A percentile compares a stretch with the other conserved stretches of the same genome.
phyloP scores from a whole-genome alignment of 768 basidiomycete species.

The Leucogyrophana mollusca region DNA sequence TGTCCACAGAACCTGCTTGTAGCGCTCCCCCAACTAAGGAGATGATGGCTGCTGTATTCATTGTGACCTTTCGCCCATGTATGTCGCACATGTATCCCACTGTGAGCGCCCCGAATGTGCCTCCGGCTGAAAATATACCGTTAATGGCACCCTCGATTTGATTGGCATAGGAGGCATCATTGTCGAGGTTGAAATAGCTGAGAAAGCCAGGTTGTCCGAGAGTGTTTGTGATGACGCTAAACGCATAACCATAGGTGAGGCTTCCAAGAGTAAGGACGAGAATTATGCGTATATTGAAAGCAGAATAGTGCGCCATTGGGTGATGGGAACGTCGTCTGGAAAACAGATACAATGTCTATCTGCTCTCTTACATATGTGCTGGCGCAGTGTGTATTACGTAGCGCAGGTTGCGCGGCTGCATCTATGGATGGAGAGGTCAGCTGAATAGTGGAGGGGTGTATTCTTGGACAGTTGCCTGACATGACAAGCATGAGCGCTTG shows the following conservation, averaged over 20 bases:
- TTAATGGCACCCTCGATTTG: conserved; percentile 1
- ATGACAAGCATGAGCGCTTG: not conserved
- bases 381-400: not conserved
- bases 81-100: conserved; percentile 3
- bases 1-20: conserved; percentile 1
- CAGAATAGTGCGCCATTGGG: not conserved
- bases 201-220: not conserved
- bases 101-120: conserved; percentile 1
- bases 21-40: conserved; percentile 2
- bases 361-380: not conserved
- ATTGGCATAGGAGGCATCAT: not conserved
- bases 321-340: not conserved
- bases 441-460: not conserved
- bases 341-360: not conserved
- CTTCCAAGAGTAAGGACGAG: not conserved
- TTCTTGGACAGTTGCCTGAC: not conserved
- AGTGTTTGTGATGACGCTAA: conserved; percentile 1
- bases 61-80: not conserved
- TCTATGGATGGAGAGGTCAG: not conserved
- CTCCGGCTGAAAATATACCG: conserved; percentile 3
- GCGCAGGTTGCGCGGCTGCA: not conserved
- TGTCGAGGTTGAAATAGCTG: not conserved
- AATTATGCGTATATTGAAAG: conserved; percentile 1
- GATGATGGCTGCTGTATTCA: conserved; percentile 1
- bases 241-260: conserved; percentile 1